Conservation (phyloP, 1,284 basidiomycete species). For the Ganoderma boninense region DNA sequence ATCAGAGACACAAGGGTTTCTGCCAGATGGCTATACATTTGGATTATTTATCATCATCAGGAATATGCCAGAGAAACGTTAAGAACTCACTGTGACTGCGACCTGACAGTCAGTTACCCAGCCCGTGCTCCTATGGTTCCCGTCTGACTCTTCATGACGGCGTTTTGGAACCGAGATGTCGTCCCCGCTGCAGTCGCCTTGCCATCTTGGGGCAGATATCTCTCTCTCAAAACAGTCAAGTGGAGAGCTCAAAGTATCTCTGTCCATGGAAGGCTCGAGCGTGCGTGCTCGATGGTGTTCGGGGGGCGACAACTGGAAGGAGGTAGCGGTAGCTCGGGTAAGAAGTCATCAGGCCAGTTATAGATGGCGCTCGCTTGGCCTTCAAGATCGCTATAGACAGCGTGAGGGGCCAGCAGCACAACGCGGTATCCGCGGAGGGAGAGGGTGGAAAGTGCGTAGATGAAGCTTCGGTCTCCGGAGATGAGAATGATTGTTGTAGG, state of each 20-base stretch:
- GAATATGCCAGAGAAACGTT: neutral
- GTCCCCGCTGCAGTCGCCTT: neutral
- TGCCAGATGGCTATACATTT: neutral
- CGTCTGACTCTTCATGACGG: neutral
- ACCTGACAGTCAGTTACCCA: neutral
- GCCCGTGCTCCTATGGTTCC: neutral
- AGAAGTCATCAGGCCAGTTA: constrained; percentile 56
- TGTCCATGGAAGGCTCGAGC: neutral
- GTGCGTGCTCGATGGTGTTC: neutral
- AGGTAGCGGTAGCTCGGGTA: constrained; percentile 29
- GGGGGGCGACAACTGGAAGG: neutral
- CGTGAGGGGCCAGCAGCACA: constrained; percentile 44
- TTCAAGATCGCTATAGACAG: constrained; percentile 50
- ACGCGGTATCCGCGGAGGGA: constrained; percentile 56
- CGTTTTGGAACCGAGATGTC: neutral
- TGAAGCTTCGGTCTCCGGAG: constrained; percentile 65
- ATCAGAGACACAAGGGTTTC: neutral
- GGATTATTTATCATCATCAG: too few relatives aligned
- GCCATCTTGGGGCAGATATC: neutral
- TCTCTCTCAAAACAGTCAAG: neutral
- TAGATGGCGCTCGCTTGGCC: constrained; percentile 61
- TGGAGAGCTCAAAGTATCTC: neutral
- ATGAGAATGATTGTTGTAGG: constrained; percentile 62
- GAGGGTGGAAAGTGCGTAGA: constrained; percentile 61
- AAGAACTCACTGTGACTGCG: neutral